These are phyloP conservation scores for Andrographis paniculata DNA, from an alignment of 305 asterid species.

Conservation along the genomic window DNA sequence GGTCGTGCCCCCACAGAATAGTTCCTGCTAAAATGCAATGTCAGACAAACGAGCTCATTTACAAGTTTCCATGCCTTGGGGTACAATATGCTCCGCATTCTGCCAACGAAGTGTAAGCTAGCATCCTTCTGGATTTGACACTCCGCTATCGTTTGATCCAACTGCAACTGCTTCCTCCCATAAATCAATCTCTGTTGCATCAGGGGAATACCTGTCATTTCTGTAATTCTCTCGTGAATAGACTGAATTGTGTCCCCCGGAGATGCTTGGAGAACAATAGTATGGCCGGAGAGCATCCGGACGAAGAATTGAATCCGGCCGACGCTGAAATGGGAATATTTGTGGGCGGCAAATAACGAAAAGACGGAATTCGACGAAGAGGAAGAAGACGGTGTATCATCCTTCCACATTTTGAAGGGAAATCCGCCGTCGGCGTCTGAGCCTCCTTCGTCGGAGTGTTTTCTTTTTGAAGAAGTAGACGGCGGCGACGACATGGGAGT, in stretches of 20 bases:
- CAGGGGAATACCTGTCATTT: conserved; percentile 48
- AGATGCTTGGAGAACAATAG: conserved; percentile 51
- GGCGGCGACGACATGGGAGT: too few relatives aligned
- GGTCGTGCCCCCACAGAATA: conserved; percentile 9
- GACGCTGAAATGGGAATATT: conserved; percentile 27
- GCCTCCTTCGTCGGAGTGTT: conserved; percentile 47
- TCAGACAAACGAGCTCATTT: conserved; percentile 38
- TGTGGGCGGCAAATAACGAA: conserved; percentile 20
- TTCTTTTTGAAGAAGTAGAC: too few relatives aligned
- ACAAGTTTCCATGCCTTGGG: conserved; percentile 71
- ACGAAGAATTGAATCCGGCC: conserved; percentile 64
- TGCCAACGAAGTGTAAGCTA: conserved; percentile 47
- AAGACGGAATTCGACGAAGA: conserved; percentile 16
- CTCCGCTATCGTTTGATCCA: conserved; percentile 49
- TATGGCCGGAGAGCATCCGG: conserved; percentile 50
- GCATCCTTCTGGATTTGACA: conserved; percentile 58
- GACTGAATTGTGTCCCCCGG: conserved; percentile 42
- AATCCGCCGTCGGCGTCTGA: conserved; percentile 25
- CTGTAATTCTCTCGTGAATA: conserved; percentile 45
- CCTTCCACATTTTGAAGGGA: conserved; percentile 53
- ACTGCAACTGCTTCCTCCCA: conserved; percentile 68
- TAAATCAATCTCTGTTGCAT: conserved; percentile 62
- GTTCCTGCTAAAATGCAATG: conserved; percentile 31
- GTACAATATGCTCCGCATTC: conserved; percentile 67
- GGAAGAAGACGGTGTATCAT: conserved; percentile 33